phyloP scores from a whole-genome alignment of 139 green algal genomes.

The Volvox reticuliferus region DNA sequence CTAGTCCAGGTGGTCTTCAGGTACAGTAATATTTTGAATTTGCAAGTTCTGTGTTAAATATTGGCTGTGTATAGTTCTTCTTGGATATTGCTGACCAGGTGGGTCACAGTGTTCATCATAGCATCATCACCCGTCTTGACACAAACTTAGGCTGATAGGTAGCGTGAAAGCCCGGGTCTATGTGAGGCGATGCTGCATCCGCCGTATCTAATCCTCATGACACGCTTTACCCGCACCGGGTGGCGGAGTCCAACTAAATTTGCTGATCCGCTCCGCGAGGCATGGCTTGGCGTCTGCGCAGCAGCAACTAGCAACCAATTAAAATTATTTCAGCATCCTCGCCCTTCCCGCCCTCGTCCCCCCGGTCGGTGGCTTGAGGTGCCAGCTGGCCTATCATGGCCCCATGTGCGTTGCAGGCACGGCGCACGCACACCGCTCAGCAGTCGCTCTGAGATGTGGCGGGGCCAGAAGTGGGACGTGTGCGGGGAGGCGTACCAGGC shows the following conservation, averaged over 20 bases:
- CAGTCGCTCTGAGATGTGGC: conserved; percentile 55
- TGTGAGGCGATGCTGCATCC: neutral
- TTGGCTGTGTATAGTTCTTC: neutral
- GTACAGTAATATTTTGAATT: conserved; percentile 16
- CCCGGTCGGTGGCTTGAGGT: no score
- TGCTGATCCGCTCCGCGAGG: no score
- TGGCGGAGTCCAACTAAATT: no score
- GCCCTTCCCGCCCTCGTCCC: no score
- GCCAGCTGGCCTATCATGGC: no score
- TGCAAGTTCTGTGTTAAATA: neutral
- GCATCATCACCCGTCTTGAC: no score
- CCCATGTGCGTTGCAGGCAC: conserved; percentile 59
- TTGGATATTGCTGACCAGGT: neutral
- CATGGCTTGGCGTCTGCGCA: no score
- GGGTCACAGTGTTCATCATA: neutral
- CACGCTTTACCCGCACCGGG: neutral
- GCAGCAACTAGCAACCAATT: neutral
- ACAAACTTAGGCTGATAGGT: no score
- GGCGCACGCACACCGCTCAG: conserved; percentile 77
- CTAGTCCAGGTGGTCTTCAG: conserved; percentile 84
- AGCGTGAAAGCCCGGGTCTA: no score
- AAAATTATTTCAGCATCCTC: neutral
- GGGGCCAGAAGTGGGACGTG: conserved; percentile 59
- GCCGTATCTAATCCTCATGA: neutral
- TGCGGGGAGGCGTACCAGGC: conserved; percentile 61